Evolutionary conservation across 495 filamentous ascomycete genomes (phyloP).

Genomic region (Tuber microsphaerosporum): DNA sequence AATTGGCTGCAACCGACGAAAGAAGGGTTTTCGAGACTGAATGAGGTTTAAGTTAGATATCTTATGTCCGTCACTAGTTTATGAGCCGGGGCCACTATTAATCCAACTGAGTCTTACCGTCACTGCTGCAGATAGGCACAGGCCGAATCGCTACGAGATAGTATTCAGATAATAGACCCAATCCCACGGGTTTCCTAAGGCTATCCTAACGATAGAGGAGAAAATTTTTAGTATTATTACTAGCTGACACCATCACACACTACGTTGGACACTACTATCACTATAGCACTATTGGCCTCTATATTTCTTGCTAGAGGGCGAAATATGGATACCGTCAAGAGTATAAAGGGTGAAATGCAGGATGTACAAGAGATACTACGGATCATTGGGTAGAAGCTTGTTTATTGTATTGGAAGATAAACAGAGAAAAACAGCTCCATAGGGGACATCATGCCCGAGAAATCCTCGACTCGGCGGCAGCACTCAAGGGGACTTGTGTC

Average conservation of each 20-base stretch:
- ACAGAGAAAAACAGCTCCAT: neutral
- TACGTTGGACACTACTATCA: neutral
- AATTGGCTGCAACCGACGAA: constrained; percentile 89
- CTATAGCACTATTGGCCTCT: neutral
- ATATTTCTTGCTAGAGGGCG: neutral
- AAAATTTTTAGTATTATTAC: neutral
- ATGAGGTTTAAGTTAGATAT: constrained; percentile 27
- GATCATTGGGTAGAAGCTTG: neutral
- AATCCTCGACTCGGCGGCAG: no score
- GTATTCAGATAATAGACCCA: neutral
- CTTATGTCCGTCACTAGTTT: neutral
- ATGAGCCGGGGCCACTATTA: neutral
- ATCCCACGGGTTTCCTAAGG: neutral
- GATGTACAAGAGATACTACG: neutral
- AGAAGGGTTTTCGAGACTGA: constrained; percentile 67
- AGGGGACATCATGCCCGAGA: no score
- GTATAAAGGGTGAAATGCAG: neutral
- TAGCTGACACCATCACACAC: neutral
- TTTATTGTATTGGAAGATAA: neutral
- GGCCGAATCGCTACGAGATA: neutral
- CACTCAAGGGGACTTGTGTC: no score
- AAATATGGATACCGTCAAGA: neutral
- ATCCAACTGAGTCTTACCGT: neutral
- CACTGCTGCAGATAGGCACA: neutral
- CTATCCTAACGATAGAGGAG: neutral